Base-by-base conservation (phyloP, 225 moss, liverwort and hornwort genomes). In the Sphagnum tenellum region DNA sequence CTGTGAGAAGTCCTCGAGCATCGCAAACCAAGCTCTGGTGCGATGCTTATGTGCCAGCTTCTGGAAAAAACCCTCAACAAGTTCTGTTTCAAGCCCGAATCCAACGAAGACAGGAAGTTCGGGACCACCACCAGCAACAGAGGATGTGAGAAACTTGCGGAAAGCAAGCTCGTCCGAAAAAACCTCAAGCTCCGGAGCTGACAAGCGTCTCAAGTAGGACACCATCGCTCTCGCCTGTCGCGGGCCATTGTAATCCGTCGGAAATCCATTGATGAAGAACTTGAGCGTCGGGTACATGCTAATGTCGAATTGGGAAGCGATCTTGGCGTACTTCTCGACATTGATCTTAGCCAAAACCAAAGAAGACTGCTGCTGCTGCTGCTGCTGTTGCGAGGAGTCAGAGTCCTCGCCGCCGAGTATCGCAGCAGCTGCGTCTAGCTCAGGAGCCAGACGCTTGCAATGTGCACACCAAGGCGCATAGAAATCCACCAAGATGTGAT, bases 221-320 rank as follows among this genome's bases (percentile, higher is more conserved):
- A 89, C 73, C 12, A 94, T 77, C 62, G 82, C 83, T 68, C 86
- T 82, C 14, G 94, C 85, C 11, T 75, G 78, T 12, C 91, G 87
- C 14, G 81, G 78, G 63, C 91, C 94, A 11, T 73, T 67, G 70
- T 94, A 94, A 57, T 89, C 89, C 74, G 88, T 86, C 62, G 94
- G 78, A 71, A 77, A 79, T 66, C 94, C 94, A 78, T 87, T 87
- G 81, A 87, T 75, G 89, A 91, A 94, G 79, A 91, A 89, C 87
- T 85, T 91, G 85, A 94, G 85, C 62, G 94, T 94, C 75, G 94
- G 94, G 78, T 77, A 94, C 66, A 79, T 87, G 78, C 89, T 89
- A 89, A 94, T 82, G 64, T 82, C 55, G 12, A 81, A 91, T 47
- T 77, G 76, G 0, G 76, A 78, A 45, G 72, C 69, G 50, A 89